Percentiles rank a stretch among this genome's conserved stretches.
These are phyloP conservation scores for Erythrophleum fordii DNA, from an alignment of 306 rosid species.

Conservation along the genomic window DNA sequence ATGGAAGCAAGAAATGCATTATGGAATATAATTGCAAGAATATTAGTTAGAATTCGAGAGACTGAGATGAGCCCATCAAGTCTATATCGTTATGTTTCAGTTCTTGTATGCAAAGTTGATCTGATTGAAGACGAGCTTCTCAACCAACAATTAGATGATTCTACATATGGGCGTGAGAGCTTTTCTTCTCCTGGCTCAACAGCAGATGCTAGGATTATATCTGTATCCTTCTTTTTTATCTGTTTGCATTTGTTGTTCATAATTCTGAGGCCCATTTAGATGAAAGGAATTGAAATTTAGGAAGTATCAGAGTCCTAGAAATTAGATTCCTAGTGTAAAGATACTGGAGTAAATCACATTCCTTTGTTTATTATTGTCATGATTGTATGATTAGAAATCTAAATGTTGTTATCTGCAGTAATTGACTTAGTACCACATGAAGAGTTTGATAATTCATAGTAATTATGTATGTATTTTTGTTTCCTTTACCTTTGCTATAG, in stretches of 20 bases:
- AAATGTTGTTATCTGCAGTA: background rate
- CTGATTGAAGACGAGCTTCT: slow-evolving; percentile 91
- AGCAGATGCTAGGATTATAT: slow-evolving; percentile 60
- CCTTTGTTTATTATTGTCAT: slow-evolving; percentile 18
- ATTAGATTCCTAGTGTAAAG: slow-evolving; percentile 20
- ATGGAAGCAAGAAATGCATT: slow-evolving; percentile 84
- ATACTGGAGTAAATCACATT: slow-evolving; percentile 22
- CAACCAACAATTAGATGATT: slow-evolving; percentile 49
- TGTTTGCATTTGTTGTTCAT: slow-evolving; percentile 33
- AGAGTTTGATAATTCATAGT: background rate
- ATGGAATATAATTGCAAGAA: slow-evolving; percentile 77
- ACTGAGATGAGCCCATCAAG: slow-evolving; percentile 62
- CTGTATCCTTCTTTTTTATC: slow-evolving; percentile 67
- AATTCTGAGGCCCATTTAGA: slow-evolving; percentile 13
- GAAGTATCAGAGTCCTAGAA: background rate
- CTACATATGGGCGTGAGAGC: slow-evolving; percentile 42
- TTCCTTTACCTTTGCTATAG: slow-evolving; percentile 63
- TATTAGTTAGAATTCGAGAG: slow-evolving; percentile 63
- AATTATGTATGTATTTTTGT: background rate
- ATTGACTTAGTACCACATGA: background rate
- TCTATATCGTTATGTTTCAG: slow-evolving; percentile 55
- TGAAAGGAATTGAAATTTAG: slow-evolving; percentile 24
- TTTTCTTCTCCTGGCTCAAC: slow-evolving; percentile 38
- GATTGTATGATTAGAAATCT: slow-evolving; percentile 12
- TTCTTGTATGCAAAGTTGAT: slow-evolving; percentile 69